Evolutionary conservation across 352 stramenopile genomes (phyloP).

Genomic region (Globisporangium parvum): DNA sequence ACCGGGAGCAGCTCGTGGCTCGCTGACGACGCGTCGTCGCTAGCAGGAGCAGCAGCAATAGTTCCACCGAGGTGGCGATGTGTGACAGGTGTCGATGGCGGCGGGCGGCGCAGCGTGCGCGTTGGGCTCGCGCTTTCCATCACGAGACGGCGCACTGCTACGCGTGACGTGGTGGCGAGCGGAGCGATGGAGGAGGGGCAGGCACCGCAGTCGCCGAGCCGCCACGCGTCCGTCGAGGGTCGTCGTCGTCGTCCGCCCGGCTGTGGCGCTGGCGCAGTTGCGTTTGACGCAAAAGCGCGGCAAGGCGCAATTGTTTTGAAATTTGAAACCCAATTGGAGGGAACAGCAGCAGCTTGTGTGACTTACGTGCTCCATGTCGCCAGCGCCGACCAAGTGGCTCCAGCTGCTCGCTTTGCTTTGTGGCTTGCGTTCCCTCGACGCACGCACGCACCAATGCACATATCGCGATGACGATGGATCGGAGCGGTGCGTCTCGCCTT

Average conservation of each 20-base stretch:
- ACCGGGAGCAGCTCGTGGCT: neutral
- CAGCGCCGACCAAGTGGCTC: too few species aligned
- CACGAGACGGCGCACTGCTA: constrained; percentile 10
- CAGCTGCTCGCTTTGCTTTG: too few species aligned
- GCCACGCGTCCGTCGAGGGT: neutral
- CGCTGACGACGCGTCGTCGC: too few species aligned
- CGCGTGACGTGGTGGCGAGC: constrained; percentile 11
- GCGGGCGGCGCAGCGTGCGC: neutral
- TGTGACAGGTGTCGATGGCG: neutral
- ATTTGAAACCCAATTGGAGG: too few species aligned
- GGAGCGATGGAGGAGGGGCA: neutral
- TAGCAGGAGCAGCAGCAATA: neutral
- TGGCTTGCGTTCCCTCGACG: too few species aligned
- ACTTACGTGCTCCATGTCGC: too few species aligned
- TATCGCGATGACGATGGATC: too few species aligned
- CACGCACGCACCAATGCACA: too few species aligned
- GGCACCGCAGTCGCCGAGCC: constrained; percentile 5
- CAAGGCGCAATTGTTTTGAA: too few species aligned
- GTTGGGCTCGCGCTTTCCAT: constrained; percentile 9
- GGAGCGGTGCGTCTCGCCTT: too few species aligned
- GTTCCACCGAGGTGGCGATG: too few species aligned
- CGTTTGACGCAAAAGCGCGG: neutral
- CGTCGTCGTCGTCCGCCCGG: neutral
- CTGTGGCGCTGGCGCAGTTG: neutral
- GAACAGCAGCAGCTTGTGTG: too few species aligned